A percentile compares a stretch with the other conserved stretches of the same genome.
phyloP scores from a whole-genome alignment of 2,329 filamentous ascomycete genomes.

The Sporothrix schenckii region DNA sequence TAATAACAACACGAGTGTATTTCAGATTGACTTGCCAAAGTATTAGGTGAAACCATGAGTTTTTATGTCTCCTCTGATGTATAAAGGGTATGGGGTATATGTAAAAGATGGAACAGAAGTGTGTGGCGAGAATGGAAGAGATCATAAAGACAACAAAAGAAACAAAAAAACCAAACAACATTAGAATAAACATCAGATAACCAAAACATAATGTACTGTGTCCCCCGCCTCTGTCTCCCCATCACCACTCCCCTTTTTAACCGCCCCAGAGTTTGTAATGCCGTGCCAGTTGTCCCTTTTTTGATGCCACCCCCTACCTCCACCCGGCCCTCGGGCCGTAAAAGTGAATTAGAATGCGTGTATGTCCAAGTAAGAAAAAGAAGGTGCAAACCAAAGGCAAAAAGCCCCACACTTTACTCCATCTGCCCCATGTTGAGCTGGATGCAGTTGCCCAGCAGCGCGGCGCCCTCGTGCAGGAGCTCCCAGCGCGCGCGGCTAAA shows the following conservation, averaged over 20 bases:
- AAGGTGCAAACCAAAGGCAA: background rate
- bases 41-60: background rate
- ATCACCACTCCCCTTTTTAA: background rate
- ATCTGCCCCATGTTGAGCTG: conserved; percentile 50
- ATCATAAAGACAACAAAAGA: background rate
- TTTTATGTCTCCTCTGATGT: conserved; percentile 11
- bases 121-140: conserved; percentile 1
- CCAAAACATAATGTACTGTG: background rate
- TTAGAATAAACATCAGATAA: background rate
- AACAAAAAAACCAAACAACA: background rate
- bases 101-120: conserved; percentile 11
- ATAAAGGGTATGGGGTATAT: conserved; percentile 19
- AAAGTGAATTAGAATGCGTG: background rate
- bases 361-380: background rate
- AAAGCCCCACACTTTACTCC: background rate
- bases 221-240: background rate
- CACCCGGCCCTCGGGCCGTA: too few relatives aligned
- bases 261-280: background rate
- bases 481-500: conserved; percentile 89
- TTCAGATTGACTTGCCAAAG: background rate
- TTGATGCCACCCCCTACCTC: background rate
- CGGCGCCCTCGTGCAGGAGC: conserved; percentile 82
- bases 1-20: background rate
- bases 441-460: conserved; percentile 79
- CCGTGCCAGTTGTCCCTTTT: background rate